phyloP scores from a whole-genome alignment of 2,329 filamentous ascomycete genomes.

The Fusarium sp. region DNA sequence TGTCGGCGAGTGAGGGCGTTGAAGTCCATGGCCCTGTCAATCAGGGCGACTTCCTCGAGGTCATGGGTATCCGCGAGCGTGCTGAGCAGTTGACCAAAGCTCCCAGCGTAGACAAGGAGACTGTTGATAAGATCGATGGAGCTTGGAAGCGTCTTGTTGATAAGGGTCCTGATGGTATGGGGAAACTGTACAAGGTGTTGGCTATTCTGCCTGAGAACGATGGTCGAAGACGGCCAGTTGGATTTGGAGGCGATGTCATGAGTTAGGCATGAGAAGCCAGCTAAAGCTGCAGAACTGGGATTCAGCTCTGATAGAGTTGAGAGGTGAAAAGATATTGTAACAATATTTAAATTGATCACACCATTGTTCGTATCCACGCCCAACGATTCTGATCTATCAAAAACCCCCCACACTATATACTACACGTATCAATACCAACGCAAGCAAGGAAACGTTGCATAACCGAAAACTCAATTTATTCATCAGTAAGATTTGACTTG shows the following conservation, averaged over 20 bases:
- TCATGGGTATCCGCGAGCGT: constrained; percentile 86
- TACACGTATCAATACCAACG: constrained; percentile 10
- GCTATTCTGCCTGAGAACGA: constrained; percentile 87
- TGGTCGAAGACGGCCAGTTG: constrained; percentile 82
- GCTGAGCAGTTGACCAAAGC: constrained; percentile 74
- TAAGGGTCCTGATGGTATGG: constrained; percentile 86
- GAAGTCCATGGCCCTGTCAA: constrained; percentile 94
- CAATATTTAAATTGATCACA: constrained; percentile 29
- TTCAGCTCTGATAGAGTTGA: neutral
- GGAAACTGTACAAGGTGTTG: constrained; percentile 92
- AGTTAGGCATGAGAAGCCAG: constrained; percentile 12
- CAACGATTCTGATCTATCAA: constrained; percentile 19
- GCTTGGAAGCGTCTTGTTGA: constrained; percentile 90
- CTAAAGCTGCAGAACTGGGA: neutral
- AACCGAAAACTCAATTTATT: constrained; percentile 36
- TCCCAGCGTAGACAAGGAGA: constrained; percentile 57
- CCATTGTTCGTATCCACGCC: constrained; percentile 23
- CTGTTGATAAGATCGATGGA: constrained; percentile 73
- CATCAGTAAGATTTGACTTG: constrained; percentile 34
- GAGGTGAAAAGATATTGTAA: constrained; percentile 14
- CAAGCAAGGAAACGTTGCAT: constrained; percentile 6
- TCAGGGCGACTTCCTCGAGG: constrained; percentile 82
- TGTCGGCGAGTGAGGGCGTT: constrained; percentile 79
- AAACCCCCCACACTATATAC: constrained; percentile 14
- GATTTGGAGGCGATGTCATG: constrained; percentile 83